Evolutionary conservation across 495 filamentous ascomycete genomes (phyloP).

Genomic region (Cercophora scortea): DNA sequence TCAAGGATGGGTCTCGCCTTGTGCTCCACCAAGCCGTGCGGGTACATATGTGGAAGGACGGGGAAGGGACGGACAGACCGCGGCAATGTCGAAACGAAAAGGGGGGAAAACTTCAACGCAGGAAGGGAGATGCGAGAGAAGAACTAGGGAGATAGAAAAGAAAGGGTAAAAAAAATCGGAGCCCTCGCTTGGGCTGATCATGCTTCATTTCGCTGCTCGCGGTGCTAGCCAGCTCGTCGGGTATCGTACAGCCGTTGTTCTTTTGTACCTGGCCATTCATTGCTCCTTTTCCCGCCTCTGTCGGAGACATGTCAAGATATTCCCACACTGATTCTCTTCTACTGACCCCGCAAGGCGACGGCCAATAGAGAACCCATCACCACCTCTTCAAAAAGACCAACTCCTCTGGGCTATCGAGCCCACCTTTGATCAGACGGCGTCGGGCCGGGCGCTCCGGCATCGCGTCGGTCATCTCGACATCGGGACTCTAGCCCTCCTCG

Average conservation of each 20-base stretch:
- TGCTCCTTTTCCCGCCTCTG: neutral
- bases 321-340: too few species aligned
- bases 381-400: too few species aligned
- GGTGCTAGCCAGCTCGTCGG: slow-evolving; percentile 10
- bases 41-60: slow-evolving; percentile 12
- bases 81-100: neutral
- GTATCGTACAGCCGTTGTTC: slow-evolving; percentile 28
- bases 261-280: neutral
- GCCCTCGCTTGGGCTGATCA: neutral
- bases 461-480: neutral
- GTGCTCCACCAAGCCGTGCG: slow-evolving; percentile 55
- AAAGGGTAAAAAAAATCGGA: neutral
- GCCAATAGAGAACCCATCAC: too few species aligned
- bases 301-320: too few species aligned
- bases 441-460: too few species aligned
- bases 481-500: slow-evolving; percentile 24
- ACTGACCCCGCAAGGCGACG: too few species aligned
- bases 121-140: too few species aligned
- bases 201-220: slow-evolving; percentile 1
- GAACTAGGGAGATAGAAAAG: neutral
- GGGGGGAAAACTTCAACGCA: neutral
- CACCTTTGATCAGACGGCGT: too few species aligned
- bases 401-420: too few species aligned
- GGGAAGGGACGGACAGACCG: slow-evolving; percentile 2
- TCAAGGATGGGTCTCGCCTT: slow-evolving; percentile 58